Conservation (phyloP, 176 grass and related monocot species). For the Aegilops umbellulata region DNA sequence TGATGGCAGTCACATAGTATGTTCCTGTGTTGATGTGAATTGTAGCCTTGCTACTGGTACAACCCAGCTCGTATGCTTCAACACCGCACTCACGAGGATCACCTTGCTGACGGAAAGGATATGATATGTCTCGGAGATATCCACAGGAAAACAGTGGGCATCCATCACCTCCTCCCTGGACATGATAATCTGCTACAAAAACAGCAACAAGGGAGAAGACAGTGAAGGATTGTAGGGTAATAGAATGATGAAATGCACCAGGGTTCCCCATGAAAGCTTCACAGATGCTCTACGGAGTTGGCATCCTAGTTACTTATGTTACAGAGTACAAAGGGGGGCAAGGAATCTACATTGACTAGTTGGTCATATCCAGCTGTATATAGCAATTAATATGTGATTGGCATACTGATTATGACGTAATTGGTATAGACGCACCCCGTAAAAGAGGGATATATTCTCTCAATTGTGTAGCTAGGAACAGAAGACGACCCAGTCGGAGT, state of each 20-base stretch:
- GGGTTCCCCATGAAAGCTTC: neutral
- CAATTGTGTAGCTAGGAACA: too few species aligned
- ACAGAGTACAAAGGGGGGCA: neutral
- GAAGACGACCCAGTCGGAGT: too few species aligned
- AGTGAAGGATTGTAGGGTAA: neutral
- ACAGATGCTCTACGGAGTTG: neutral
- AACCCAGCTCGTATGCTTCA: neutral
- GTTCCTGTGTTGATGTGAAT: neutral
- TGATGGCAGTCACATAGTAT: constrained; percentile 24
- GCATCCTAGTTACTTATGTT: neutral
- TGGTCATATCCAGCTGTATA: neutral
- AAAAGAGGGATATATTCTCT: too few species aligned
- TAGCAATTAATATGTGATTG: too few species aligned
- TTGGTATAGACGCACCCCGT: neutral
- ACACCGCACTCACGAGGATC: neutral
- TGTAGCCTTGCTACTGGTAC: neutral
- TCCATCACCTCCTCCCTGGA: neutral
- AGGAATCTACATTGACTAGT: neutral
- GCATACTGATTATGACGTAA: too few species aligned
- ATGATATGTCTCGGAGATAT: neutral
- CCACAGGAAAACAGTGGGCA: neutral
- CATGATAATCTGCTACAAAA: neutral
- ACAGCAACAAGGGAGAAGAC: neutral
- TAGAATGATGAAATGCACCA: neutral
- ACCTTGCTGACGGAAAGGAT: constrained; percentile 18